A percentile compares a stretch with the other conserved stretches of the same genome.
Evolutionary conservation across 805 yeast genomes (phyloP).

Genomic region (Ogataea dorogensis): DNA sequence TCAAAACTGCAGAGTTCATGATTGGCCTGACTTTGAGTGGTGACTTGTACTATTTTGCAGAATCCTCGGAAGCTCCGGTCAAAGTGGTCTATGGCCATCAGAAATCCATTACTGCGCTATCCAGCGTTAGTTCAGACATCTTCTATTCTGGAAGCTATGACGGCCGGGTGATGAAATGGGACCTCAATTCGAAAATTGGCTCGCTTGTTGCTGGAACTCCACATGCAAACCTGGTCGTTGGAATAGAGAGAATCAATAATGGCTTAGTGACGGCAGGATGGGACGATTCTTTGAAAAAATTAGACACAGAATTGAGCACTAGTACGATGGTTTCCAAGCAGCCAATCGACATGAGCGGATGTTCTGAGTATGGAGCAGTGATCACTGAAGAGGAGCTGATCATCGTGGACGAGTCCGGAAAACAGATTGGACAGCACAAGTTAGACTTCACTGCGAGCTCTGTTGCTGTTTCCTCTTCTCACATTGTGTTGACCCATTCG

Average conservation of each 20-base stretch:
- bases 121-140: constrained; percentile 27
- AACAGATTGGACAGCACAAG: constrained; percentile 27
- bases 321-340: constrained; percentile 43
- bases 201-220: constrained; percentile 36
- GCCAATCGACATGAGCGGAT: constrained; percentile 45
- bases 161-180: constrained; percentile 71
- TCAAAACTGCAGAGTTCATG: constrained; percentile 55
- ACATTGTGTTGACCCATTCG: constrained; percentile 51
- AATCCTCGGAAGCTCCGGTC: constrained; percentile 38
- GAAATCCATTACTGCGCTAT: constrained; percentile 67
- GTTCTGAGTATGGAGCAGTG: constrained; percentile 39
- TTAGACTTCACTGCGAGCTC: constrained; percentile 45
- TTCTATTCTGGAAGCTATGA: constrained; percentile 73
- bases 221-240: constrained; percentile 69
- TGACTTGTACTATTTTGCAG: constrained; percentile 56
- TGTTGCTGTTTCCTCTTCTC: constrained; percentile 41
- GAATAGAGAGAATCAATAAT: constrained; percentile 36
- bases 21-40: constrained; percentile 74
- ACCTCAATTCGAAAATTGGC: constrained; percentile 36
- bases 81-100: constrained; percentile 72
- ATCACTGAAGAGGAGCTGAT: constrained; percentile 44
- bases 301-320: constrained; percentile 25
- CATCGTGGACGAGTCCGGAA: constrained; percentile 34
- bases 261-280: constrained; percentile 56
- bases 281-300: constrained; percentile 72